Evolutionary conservation across 352 stramenopile genomes (phyloP).

Genomic region (Phytophthora pini): DNA sequence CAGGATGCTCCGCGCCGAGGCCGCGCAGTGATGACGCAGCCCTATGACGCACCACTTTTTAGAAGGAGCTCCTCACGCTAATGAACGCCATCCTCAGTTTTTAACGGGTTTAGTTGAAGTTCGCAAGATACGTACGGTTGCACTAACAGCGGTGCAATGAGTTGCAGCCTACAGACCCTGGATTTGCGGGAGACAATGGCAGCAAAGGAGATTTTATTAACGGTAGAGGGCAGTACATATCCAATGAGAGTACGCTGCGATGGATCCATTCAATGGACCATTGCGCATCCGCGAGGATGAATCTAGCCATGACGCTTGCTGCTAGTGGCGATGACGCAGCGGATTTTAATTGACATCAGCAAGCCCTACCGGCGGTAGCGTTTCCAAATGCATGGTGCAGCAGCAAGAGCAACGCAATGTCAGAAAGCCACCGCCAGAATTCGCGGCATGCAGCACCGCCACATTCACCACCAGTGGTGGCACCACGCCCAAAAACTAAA

Average conservation of each 20-base stretch:
- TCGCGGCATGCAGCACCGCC: background rate
- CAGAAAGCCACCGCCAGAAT: conserved; percentile 17
- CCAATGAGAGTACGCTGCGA: background rate
- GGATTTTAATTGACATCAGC: conserved; percentile 1
- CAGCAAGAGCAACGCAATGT: conserved; percentile 18
- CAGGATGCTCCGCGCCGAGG: conserved; percentile 62
- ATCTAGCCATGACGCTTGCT: conserved; percentile 19
- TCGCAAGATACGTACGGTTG: conserved; percentile 2
- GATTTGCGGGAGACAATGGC: too few species aligned
- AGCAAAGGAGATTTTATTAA: too few species aligned
- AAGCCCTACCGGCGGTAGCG: background rate
- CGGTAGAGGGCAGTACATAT: background rate
- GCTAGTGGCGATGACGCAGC: conserved; percentile 12
- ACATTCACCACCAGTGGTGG: background rate
- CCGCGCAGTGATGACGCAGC: conserved; percentile 15
- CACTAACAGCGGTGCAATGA: background rate
- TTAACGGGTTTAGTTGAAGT: conserved; percentile 7
- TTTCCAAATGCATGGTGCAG: background rate
- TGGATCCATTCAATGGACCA: background rate
- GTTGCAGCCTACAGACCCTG: background rate
- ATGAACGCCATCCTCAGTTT: conserved; percentile 30
- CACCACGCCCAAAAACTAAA: conserved; percentile 26
- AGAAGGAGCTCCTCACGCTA: conserved; percentile 26
- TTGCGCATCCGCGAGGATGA: conserved; percentile 16
- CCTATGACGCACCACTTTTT: conserved; percentile 9